phyloP scores from a whole-genome alignment of 257 asterid genomes.

The Ajuga chamaepitys region DNA sequence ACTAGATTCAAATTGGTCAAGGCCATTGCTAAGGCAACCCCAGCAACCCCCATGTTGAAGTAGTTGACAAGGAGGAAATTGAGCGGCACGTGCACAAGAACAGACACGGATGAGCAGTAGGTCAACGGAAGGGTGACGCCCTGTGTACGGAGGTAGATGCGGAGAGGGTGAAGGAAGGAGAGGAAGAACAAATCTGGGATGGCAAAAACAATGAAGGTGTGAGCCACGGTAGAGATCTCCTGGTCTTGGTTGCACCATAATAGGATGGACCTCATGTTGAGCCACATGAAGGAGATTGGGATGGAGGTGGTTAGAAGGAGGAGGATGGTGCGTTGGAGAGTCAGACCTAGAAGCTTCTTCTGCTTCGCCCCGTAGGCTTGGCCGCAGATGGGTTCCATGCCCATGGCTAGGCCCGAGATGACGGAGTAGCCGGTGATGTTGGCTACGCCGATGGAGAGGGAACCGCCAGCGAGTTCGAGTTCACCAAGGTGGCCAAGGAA shows the following conservation, averaged over 20 bases:
- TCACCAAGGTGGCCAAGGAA: constrained; percentile 90
- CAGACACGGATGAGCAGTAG: constrained; percentile 57
- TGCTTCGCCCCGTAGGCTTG: constrained; percentile 92
- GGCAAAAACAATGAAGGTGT: constrained; percentile 63
- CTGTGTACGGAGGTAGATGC: constrained; percentile 76
- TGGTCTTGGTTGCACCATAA: constrained; percentile 79
- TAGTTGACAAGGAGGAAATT: constrained; percentile 56
- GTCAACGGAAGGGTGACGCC: constrained; percentile 65
- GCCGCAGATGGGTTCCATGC: constrained; percentile 98
- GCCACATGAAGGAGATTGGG: constrained; percentile 82
- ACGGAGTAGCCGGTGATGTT: constrained; percentile 97
- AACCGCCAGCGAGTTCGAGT: constrained; percentile 88
- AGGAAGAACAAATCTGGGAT: constrained; percentile 82
- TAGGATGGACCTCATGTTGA: constrained; percentile 66
- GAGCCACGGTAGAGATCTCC: constrained; percentile 66
- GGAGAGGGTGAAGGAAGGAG: constrained; percentile 68
- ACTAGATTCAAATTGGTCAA: constrained; percentile 67
- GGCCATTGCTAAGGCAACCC: constrained; percentile 83
- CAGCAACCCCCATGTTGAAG: constrained; percentile 53
- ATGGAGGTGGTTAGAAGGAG: constrained; percentile 67
- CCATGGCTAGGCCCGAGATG: constrained; percentile 93
- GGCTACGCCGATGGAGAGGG: constrained; percentile 88
- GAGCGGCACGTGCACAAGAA: constrained; percentile 60
- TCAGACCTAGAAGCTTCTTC: constrained; percentile 79
- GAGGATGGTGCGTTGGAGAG: constrained; percentile 77